Evolutionary conservation across 202 grass and related monocot species (phyloP), one percentile per base, ranked within the genome.

Genomic region (Bolboschoenoplectus hybrid): DNA sequence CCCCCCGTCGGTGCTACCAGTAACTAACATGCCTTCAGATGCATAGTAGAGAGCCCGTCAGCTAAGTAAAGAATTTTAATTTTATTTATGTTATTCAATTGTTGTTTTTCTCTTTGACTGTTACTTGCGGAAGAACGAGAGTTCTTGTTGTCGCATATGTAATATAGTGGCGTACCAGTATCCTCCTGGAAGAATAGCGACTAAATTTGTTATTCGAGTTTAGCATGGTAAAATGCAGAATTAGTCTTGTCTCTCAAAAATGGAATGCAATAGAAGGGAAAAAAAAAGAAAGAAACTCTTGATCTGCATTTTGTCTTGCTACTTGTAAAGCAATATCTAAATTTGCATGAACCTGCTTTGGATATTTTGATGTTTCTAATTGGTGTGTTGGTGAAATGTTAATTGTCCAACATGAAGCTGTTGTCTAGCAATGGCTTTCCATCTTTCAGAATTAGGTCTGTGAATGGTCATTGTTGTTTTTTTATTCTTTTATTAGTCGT

Each of bases 21-120:
- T 69, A 84, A 58, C 84, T 62, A 88, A 69, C 75, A 79, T 72
- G 38, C 67, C 82, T 74, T 80, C 67, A 4, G 81, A 86, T 82
- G 68, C 67, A 0, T 67, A 93, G 67, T 85, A 90, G 91, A 82
- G 38, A 68, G 60, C 51, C 65, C 7, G 5, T 84, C 52, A 83
- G 61, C 81, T 83, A 83, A 83, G 75, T 80, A 80, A 80, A 61
- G 14, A 80, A 80, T 58, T 61, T 71, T 80, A 80, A 80, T 61
- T 80, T 80, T 19, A 19, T 50, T 71, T 71, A 57, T 61, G 75
- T 61, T 56, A 78, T 80, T 80, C 14, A 39, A 60, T 38, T 61
- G 75, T n/a, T 49, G 43, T 47, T 20, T 38, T 80, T n/a, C 17
- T 80, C 34, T 17, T 80, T 68, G 61, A 49, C 53, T 20, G 36